These are phyloP conservation scores for Pythium diclinum DNA, from an alignment of 352 stramenopile species.

Conservation along the genomic window DNA sequence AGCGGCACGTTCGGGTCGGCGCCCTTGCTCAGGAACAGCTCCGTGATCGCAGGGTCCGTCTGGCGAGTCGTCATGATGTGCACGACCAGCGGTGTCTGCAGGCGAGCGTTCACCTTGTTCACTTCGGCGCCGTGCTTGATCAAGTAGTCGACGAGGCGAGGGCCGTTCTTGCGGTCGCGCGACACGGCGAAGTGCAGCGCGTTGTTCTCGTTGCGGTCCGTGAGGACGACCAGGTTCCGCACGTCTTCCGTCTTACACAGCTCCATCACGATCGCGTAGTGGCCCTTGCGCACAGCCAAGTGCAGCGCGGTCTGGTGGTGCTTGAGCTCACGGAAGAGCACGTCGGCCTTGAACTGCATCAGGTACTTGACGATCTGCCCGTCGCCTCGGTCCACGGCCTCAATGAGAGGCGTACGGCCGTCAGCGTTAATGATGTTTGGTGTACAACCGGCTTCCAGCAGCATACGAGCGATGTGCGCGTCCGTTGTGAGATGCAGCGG, in stretches of 20 bases:
- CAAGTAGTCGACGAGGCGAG: conserved; percentile 77
- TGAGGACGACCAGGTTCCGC: conserved; percentile 59
- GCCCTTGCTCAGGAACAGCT: conserved; percentile 61
- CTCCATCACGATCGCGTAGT: conserved; percentile 86
- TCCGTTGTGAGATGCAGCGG: conserved; percentile 80
- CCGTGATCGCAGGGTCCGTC: conserved; percentile 74
- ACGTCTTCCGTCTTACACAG: conserved; percentile 76
- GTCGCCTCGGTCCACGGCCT: conserved; percentile 74
- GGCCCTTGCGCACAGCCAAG: conserved; percentile 76
- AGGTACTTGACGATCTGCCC: conserved; percentile 71
- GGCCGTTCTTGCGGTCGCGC: conserved; percentile 79
- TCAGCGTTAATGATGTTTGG: conserved; percentile 84
- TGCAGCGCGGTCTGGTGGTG: conserved; percentile 82
- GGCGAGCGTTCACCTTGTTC: conserved; percentile 79
- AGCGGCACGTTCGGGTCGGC: conserved; percentile 73
- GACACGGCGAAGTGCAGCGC: conserved; percentile 81
- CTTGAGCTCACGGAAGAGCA: conserved; percentile 83
- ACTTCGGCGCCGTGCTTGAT: conserved; percentile 81
- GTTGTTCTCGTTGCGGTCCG: conserved; percentile 84
- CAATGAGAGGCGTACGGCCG: conserved; percentile 73
- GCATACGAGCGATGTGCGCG: conserved; percentile 71
- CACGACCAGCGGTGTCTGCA: conserved; percentile 77
- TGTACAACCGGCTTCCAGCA: conserved; percentile 76
- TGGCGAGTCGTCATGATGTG: conserved; percentile 86
- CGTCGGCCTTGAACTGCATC: conserved; percentile 81